These are phyloP conservation scores for Melanomma pulvis-pyrius DNA, from an alignment of 495 filamentous ascomycete genomes.

Conservation along the genomic window DNA sequence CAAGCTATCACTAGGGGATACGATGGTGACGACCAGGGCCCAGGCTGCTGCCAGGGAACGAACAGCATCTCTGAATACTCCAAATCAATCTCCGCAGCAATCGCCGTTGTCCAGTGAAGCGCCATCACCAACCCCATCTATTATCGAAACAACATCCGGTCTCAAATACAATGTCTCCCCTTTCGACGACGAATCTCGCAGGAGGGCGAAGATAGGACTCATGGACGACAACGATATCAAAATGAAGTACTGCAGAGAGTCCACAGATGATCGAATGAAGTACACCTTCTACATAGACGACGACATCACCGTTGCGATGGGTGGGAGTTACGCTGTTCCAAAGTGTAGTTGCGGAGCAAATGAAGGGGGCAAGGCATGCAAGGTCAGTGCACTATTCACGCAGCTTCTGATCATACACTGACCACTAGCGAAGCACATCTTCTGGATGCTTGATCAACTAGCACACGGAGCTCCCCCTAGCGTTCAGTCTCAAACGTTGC, in stretches of 20 bases:
- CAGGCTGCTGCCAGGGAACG: slow-evolving; percentile 32
- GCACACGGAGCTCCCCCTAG: slow-evolving; percentile 4
- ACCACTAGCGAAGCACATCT: slow-evolving; percentile 33
- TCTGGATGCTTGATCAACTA: slow-evolving; percentile 36
- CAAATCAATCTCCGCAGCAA: not conserved
- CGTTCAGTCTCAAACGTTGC: slow-evolving; percentile 5
- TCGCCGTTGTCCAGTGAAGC: slow-evolving; percentile 2
- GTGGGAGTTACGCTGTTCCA: slow-evolving; percentile 17
- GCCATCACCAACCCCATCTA: slow-evolving; percentile 8
- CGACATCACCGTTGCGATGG: slow-evolving; percentile 32
- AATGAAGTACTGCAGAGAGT: slow-evolving; percentile 31
- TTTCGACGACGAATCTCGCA: slow-evolving; percentile 25
- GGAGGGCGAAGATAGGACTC: slow-evolving; percentile 28
- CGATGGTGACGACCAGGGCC: slow-evolving; percentile 36
- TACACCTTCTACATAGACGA: slow-evolving; percentile 36
- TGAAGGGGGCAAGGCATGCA: slow-evolving; percentile 33
- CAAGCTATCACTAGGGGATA: slow-evolving; percentile 33
- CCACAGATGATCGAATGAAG: slow-evolving; percentile 7
- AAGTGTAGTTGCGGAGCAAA: slow-evolving; percentile 37
- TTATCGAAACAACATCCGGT: slow-evolving; percentile 24
- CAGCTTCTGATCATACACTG: slow-evolving; percentile 2
- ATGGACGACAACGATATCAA: slow-evolving; percentile 33
- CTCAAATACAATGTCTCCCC: slow-evolving; percentile 28
- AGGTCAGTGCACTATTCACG: slow-evolving; percentile 17
- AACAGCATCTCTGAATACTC: slow-evolving; percentile 7